Percentiles rank a stretch among this genome's conserved stretches.
Evolutionary conservation across 352 stramenopile genomes (phyloP).

Genomic region (Stramenopiles sp.): DNA sequence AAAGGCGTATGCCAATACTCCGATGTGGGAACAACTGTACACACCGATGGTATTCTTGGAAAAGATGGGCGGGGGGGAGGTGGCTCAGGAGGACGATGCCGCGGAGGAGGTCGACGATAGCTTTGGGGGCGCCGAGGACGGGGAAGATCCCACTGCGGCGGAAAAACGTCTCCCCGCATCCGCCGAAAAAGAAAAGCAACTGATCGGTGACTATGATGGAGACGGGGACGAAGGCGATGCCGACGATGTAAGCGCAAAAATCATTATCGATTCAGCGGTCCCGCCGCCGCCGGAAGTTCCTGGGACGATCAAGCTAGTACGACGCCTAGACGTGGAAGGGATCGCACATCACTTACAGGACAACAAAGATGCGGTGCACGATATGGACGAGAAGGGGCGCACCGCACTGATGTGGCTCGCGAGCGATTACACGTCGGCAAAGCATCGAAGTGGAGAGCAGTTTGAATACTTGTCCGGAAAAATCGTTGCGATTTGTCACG

Average conservation of each 20-base stretch:
- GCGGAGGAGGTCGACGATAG: neutral
- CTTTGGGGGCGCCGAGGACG: neutral
- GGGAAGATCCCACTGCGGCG: neutral
- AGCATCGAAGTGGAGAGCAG: neutral
- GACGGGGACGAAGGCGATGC: neutral
- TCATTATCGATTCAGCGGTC: too few species aligned
- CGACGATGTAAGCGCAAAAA: neutral
- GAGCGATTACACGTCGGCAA: neutral
- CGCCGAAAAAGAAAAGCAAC: too few species aligned
- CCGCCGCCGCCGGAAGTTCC: neutral
- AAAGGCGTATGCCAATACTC: neutral
- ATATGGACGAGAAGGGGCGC: neutral
- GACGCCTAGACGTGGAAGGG: neutral
- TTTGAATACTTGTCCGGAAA: neutral
- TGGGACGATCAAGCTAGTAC: neutral
- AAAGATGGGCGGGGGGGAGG: neutral
- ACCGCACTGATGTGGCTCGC: neutral
- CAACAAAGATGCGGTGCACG: neutral
- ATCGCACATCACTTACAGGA: neutral
- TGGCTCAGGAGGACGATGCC: neutral
- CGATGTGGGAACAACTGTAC: neutral
- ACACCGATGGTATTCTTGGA: neutral
- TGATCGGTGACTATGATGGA: too few species aligned
- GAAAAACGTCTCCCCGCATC: too few species aligned
- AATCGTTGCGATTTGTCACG: neutral